Evolutionary conservation across 2,329 filamentous ascomycete species (phyloP).

Genomic region (Mycogone perniciosa): DNA sequence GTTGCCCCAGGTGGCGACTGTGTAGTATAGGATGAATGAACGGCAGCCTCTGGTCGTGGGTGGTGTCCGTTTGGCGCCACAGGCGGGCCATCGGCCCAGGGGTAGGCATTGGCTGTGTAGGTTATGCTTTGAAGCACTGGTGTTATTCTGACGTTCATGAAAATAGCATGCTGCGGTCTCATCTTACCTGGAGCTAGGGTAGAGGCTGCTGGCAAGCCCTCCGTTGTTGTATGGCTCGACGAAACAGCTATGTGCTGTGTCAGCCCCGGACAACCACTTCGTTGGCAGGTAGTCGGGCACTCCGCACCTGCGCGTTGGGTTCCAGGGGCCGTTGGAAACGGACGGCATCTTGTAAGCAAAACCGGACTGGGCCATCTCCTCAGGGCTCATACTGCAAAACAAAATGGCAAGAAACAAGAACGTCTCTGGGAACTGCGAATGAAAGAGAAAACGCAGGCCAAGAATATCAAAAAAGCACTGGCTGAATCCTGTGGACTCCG

Average conservation of each 20-base stretch:
- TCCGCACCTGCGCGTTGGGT: constrained; percentile 47
- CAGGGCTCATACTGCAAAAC: constrained; percentile 28
- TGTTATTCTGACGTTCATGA: constrained; percentile 25
- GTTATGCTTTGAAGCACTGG: constrained; percentile 34
- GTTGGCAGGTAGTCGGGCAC: constrained; percentile 9
- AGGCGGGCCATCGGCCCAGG: constrained; percentile 17
- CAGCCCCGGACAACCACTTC: constrained; percentile 4
- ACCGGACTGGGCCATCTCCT: constrained; percentile 41
- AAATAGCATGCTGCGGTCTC: constrained; percentile 11
- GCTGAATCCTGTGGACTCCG: constrained; percentile 8
- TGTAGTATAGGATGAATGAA: constrained; percentile 36
- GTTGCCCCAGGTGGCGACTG: constrained; percentile 37
- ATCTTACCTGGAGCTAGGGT: constrained; percentile 34
- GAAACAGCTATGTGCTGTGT: constrained; percentile 23
- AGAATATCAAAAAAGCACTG: constrained; percentile 2
- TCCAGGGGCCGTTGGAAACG: constrained; percentile 44
- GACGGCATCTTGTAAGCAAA: constrained; percentile 41
- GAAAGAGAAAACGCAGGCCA: background rate
- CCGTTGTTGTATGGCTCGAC: constrained; percentile 25
- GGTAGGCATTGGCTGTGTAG: constrained; percentile 32
- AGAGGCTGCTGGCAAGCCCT: constrained; percentile 32
- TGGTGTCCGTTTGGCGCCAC: constrained; percentile 28
- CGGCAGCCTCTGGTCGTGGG: constrained; percentile 35
- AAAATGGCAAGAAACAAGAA: background rate
- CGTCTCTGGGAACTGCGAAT: background rate